Conservation (phyloP, 1,139 yeast species). For the Saccharomycopsis hybrid region DNA sequence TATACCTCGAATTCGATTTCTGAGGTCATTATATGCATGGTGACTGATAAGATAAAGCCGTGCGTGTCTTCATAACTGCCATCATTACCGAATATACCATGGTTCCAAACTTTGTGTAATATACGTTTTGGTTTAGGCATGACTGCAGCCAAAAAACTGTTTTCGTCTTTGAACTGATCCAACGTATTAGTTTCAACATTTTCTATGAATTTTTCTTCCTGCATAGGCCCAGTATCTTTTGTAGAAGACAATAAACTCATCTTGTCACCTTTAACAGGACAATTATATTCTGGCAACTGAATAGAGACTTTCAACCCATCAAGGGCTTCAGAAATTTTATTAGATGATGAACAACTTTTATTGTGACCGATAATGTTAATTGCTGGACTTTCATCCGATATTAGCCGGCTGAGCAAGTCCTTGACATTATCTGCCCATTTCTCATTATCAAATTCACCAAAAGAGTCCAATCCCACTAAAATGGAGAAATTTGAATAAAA, state of each 20-base stretch:
- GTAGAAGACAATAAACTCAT: not conserved
- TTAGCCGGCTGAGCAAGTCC: constrained; percentile 10
- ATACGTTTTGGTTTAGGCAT: not conserved
- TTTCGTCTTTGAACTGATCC: not conserved
- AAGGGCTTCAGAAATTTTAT: constrained; percentile 7
- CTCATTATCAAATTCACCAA: not conserved
- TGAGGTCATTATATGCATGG: constrained; percentile 19
- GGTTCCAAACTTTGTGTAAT: not conserved
- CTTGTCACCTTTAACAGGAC: constrained; percentile 4
- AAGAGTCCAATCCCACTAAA: constrained; percentile 13
- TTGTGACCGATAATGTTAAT: constrained; percentile 3
- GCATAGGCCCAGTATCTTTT: not conserved
- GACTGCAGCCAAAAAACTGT: not conserved
- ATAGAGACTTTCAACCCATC: constrained; percentile 5
- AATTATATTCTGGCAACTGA: constrained; percentile 15
- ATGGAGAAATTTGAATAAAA: constrained; percentile 10
- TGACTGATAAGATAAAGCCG: constrained; percentile 18
- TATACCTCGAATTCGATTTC: constrained; percentile 19
- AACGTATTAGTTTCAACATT: not conserved
- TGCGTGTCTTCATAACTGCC: not conserved
- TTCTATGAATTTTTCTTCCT: not conserved
- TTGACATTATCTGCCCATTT: not conserved
- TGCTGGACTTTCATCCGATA: constrained; percentile 14
- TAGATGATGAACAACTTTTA: constrained; percentile 3
- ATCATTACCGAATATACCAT: not conserved